Evolutionary conservation across 1,139 yeast species (phyloP).

Genomic region (Zygosaccharomyces pseudobailii): DNA sequence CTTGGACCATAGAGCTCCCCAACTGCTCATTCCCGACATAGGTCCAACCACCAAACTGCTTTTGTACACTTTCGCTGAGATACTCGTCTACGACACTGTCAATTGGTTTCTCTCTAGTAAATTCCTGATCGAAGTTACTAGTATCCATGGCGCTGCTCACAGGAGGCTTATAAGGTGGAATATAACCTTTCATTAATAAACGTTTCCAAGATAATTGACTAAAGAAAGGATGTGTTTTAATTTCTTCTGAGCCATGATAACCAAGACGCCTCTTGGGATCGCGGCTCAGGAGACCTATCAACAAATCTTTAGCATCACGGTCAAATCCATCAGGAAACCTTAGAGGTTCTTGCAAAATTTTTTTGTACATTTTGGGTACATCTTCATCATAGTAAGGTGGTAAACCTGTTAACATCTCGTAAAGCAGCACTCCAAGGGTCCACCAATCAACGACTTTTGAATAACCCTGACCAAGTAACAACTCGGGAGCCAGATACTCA

Average conservation of each 20-base stretch:
- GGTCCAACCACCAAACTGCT: constrained; percentile 98
- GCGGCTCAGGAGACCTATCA: constrained; percentile 71
- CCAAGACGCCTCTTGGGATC: constrained; percentile 82
- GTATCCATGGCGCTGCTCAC: constrained; percentile 86
- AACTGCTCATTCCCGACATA: constrained; percentile 61
- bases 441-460: constrained; percentile 97
- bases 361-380: constrained; percentile 89
- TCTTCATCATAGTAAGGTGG: constrained; percentile 97
- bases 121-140: constrained; percentile 87
- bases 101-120: constrained; percentile 88
- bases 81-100: constrained; percentile 94
- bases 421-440: constrained; percentile 90
- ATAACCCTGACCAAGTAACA: constrained; percentile 85
- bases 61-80: constrained; percentile 84
- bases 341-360: constrained; percentile 82
- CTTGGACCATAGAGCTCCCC: constrained; percentile 33
- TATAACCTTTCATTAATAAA: constrained; percentile 77
- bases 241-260: constrained; percentile 75
- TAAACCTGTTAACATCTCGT: constrained; percentile 93
- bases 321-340: constrained; percentile 88
- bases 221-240: constrained; percentile 81
- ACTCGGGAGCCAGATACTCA: constrained; percentile 93
- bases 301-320: constrained; percentile 78
- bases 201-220: constrained; percentile 89
- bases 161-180: constrained; percentile 93